A percentile compares a stretch with the other conserved stretches of the same genome.
These are phyloP conservation scores for Backusella luteola DNA, from an alignment of 192 early-diverging fungal species.

Conservation along the genomic window DNA sequence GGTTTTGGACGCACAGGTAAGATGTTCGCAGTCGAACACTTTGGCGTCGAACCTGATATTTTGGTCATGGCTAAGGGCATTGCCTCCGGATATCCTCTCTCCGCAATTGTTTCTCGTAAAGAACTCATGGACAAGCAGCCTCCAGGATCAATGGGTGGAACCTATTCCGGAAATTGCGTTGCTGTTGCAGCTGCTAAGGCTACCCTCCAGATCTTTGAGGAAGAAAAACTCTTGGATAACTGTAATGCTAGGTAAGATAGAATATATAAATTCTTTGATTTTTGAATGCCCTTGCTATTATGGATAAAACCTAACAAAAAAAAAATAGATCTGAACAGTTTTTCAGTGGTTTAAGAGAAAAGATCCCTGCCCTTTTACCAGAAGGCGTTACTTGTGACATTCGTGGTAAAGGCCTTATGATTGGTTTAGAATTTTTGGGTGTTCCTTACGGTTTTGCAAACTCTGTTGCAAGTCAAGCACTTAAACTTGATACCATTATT, in stretches of 20 bases:
- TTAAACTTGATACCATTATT: conserved; percentile 38
- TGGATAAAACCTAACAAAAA: not conserved
- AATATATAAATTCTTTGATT: not conserved
- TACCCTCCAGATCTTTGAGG: conserved; percentile 42
- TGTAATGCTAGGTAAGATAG: conserved; percentile 30
- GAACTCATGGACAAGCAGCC: conserved; percentile 43
- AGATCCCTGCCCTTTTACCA: conserved; percentile 32
- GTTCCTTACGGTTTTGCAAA: conserved; percentile 35
- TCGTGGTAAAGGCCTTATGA: conserved; percentile 45
- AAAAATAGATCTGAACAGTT: conserved; percentile 37
- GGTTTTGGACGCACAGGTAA: conserved; percentile 48
- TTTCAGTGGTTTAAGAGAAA: conserved; percentile 28
- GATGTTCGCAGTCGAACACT: conserved; percentile 46
- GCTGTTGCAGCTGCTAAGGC: conserved; percentile 44
- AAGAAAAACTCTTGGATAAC: conserved; percentile 41
- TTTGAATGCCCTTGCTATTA: not conserved
- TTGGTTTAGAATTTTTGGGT: conserved; percentile 42
- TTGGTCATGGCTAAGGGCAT: conserved; percentile 49
- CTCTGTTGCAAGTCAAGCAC: conserved; percentile 24
- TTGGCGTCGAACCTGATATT: conserved; percentile 38
- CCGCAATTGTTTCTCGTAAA: conserved; percentile 38
- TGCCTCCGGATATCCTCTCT: conserved; percentile 43
- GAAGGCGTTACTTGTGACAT: conserved; percentile 34
- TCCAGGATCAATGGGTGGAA: conserved; percentile 46
- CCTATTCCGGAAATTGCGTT: conserved; percentile 41